Conservation (phyloP, 2,329 filamentous ascomycete species). For the Blumeria graminis region DNA sequence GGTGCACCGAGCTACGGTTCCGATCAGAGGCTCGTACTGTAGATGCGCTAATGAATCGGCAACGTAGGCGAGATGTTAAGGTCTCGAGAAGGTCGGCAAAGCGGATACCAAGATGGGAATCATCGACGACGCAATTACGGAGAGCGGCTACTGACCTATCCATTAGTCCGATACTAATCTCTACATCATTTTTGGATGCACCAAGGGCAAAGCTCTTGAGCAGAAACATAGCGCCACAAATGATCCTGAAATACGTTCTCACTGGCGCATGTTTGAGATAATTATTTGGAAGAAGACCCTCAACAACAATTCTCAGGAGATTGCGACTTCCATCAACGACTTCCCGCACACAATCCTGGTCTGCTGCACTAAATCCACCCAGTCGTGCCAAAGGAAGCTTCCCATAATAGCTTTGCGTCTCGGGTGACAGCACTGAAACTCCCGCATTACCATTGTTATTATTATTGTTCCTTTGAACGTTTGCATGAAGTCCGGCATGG, state of each 20-base stretch:
- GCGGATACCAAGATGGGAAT: constrained; percentile 63
- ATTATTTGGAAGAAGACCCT: constrained; percentile 47
- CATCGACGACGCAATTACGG: constrained; percentile 57
- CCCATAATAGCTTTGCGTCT: constrained; percentile 39
- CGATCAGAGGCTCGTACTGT: constrained; percentile 18
- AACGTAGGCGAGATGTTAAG: constrained; percentile 47
- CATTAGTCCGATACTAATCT: constrained; percentile 50
- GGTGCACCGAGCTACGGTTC: constrained; percentile 12
- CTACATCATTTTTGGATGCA: constrained; percentile 54
- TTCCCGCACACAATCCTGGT: constrained; percentile 50
- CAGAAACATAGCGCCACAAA: constrained; percentile 64
- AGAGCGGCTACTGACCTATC: constrained; percentile 51
- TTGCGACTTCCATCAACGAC: constrained; percentile 58
- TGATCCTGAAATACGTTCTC: constrained; percentile 66
- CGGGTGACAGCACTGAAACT: constrained; percentile 25
- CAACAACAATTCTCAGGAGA: constrained; percentile 52
- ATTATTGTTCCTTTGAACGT: constrained; percentile 14
- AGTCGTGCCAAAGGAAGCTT: constrained; percentile 38
- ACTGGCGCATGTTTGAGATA: constrained; percentile 68
- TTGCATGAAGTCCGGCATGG: constrained; percentile 29
- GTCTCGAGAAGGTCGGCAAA: constrained; percentile 68
- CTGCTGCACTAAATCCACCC: constrained; percentile 37
- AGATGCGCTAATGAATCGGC: constrained; percentile 46
- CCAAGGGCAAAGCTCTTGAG: constrained; percentile 68
- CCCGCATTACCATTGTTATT: constrained; percentile 11